A percentile compares a stretch with the other conserved stretches of the same genome.
phyloP scores from a whole-genome alignment of 306 rosid genomes.

The Fragaria nilgerrensis region DNA sequence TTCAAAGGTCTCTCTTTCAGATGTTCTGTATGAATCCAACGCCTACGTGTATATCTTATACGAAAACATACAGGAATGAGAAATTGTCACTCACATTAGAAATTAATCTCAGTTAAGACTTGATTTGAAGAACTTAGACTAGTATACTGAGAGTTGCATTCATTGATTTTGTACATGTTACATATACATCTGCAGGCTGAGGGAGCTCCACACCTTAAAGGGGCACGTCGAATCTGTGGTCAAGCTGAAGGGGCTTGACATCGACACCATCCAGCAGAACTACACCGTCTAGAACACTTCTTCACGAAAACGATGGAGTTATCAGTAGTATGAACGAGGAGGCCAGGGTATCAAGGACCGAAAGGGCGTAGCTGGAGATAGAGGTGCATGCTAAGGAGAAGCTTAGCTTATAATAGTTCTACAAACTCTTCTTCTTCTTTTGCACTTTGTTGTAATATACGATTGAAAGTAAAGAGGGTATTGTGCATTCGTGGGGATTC shows the following conservation, averaged over 20 bases:
- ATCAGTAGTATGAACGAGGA: not conserved
- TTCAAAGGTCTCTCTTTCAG: not conserved
- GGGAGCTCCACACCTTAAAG: slow-evolving; percentile 73
- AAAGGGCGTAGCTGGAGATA: not conserved
- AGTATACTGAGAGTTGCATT: not conserved
- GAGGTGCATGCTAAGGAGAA: slow-evolving; percentile 5
- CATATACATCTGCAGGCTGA: slow-evolving; percentile 46
- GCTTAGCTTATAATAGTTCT: not conserved
- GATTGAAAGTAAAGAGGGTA: not conserved
- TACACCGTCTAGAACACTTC: slow-evolving; percentile 27
- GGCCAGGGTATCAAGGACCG: not conserved
- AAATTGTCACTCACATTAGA: not conserved
- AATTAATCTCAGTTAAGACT: not conserved
- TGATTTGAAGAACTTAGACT: not conserved
- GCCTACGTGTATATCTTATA: not conserved
- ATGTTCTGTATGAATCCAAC: not conserved
- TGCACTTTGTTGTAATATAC: not conserved
- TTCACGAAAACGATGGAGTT: not conserved
- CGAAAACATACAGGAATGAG: not conserved
- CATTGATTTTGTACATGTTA: not conserved
- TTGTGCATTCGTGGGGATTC: not conserved
- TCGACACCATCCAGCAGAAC: slow-evolving; percentile 46
- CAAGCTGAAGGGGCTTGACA: slow-evolving; percentile 75
- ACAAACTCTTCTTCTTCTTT: not conserved
- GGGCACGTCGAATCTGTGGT: slow-evolving; percentile 82